These are phyloP conservation scores for Amylocarpus encephaloides DNA, from an alignment of 2,329 filamentous ascomycete species.

Conservation along the genomic window DNA sequence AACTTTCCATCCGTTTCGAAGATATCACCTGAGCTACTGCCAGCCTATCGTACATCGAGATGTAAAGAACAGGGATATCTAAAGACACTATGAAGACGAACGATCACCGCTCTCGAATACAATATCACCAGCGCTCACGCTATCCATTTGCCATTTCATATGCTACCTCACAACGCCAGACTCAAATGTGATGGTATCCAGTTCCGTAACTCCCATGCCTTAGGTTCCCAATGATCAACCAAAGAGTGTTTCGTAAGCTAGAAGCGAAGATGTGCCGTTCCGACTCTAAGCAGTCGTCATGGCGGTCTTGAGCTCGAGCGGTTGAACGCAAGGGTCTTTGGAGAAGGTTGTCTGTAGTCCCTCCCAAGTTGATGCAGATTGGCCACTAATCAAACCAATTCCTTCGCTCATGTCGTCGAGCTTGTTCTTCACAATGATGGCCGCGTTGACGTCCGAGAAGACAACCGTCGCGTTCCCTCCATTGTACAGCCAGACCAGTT, in stretches of 20 bases:
- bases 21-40: no score
- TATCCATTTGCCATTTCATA: no score
- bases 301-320: conserved; percentile 18
- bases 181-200: no score
- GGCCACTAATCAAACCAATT: conserved; percentile 4
- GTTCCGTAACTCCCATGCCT: background rate
- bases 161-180: no score
- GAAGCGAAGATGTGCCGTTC: background rate
- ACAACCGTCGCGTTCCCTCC: conserved; percentile 30
- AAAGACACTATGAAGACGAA: no score
- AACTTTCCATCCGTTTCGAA: no score
- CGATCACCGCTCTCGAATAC: no score
- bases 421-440: conserved; percentile 24
- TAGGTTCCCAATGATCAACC: background rate
- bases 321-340: conserved; percentile 24
- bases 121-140: no score
- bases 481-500: conserved; percentile 29
- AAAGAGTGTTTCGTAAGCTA: background rate
- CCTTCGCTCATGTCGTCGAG: conserved; percentile 19
- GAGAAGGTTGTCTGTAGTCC: conserved; percentile 24
- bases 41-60: no score
- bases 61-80: no score
- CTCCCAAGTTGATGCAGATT: conserved; percentile 14
- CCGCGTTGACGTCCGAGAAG: conserved; percentile 25
- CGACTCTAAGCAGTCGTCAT: background rate